Percentiles rank a stretch among this genome's conserved stretches.
phyloP scores from a whole-genome alignment of 2,329 filamentous ascomycete species.

The Gnomoniopsis smithogilvyi region DNA sequence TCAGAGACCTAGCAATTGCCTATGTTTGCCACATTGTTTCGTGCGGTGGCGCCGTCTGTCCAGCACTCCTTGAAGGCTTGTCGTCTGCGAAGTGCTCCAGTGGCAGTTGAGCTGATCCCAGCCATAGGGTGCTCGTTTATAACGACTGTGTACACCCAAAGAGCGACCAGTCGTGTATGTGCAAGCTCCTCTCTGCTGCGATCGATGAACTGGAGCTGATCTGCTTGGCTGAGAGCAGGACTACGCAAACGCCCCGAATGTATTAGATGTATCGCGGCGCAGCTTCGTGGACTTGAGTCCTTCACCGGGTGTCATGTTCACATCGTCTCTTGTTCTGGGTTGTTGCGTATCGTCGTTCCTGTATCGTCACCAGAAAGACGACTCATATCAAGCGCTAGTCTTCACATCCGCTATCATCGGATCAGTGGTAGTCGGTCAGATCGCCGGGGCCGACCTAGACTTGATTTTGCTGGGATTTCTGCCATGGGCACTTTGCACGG shows the following conservation, averaged over 20 bases:
- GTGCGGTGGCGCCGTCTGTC: not conserved
- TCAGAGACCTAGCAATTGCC: not conserved
- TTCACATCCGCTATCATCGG: slow-evolving; percentile 25
- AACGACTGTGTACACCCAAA: slow-evolving; percentile 3
- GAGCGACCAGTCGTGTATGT: not conserved
- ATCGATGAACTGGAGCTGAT: not conserved
- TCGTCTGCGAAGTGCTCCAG: not conserved
- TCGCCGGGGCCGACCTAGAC: slow-evolving; percentile 24
- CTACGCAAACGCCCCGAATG: not conserved
- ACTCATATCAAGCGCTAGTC: slow-evolving; percentile 29
- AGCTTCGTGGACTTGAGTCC: slow-evolving; percentile 25
- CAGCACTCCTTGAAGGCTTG: not conserved
- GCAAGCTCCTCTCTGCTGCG: not conserved
- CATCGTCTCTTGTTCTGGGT: slow-evolving; percentile 32
- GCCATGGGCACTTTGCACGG: slow-evolving; percentile 32
- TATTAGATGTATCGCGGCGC: not conserved
- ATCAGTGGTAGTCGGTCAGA: slow-evolving; percentile 25
- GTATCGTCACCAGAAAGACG: slow-evolving; percentile 29
- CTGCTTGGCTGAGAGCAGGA: not conserved
- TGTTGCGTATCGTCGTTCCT: slow-evolving; percentile 33
- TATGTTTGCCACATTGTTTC: not conserved
- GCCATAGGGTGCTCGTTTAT: slow-evolving; percentile 3
- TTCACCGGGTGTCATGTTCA: slow-evolving; percentile 30
- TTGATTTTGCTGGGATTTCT: slow-evolving; percentile 32
- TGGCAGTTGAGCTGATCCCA: slow-evolving; percentile 2